These are phyloP conservation scores for Achaetomium macrosporum DNA, from an alignment of 2,329 filamentous ascomycete genomes.

Conservation along the genomic window DNA sequence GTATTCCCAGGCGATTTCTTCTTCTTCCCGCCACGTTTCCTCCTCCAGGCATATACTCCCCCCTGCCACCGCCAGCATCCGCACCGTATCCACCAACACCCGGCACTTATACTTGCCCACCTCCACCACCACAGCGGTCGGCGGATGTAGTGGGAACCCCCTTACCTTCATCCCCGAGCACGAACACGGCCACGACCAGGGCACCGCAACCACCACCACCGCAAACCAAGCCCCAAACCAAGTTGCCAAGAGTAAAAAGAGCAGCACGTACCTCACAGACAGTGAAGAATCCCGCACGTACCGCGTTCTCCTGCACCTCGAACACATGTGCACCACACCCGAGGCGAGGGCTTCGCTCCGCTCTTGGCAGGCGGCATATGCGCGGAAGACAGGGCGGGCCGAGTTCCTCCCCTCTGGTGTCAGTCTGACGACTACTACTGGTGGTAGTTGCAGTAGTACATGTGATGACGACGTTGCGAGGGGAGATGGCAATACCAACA, in stretches of 20 bases:
- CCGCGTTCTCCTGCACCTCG: conserved; percentile 43
- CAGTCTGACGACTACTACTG: no score
- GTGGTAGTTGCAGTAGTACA: conserved; percentile 18
- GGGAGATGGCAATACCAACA: neutral
- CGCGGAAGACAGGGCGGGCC: conserved; percentile 34
- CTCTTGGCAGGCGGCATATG: conserved; percentile 46
- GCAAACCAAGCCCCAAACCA: neutral
- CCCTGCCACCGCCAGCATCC: no score
- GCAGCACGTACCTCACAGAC: neutral
- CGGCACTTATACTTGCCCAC: neutral
- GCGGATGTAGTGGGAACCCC: neutral
- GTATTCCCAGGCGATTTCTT: neutral
- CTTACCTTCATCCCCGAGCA: neutral
- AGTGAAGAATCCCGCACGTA: conserved; percentile 40
- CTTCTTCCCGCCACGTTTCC: neutral
- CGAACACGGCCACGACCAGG: neutral
- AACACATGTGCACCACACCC: conserved; percentile 40
- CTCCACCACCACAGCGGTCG: neutral
- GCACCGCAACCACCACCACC: neutral
- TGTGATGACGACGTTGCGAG: no score
- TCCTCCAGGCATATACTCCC: no score
- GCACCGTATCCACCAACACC: no score
- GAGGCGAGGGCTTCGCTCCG: conserved; percentile 45
- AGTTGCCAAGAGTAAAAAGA: neutral
- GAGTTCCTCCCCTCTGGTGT: conserved; percentile 36